A percentile compares a stretch with the other conserved stretches of the same genome.
phyloP scores from a whole-genome alignment of 2,329 filamentous ascomycete genomes.

The Coniochaeta sp. region DNA sequence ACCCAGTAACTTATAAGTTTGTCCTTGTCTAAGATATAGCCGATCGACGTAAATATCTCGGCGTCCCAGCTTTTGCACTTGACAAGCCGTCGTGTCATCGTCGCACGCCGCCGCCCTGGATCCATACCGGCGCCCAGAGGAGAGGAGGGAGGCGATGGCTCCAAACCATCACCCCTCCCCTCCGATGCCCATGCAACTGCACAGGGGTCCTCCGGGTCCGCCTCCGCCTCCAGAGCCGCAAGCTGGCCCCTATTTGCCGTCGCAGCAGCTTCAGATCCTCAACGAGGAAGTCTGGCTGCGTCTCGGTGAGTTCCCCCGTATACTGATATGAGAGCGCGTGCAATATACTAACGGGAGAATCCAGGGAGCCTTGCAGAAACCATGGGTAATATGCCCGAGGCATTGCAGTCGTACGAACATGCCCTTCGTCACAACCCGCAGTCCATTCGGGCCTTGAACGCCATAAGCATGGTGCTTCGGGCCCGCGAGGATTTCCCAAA shows the following conservation, averaged over 20 bases:
- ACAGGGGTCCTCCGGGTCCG: slow-evolving; percentile 54
- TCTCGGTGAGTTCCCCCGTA: slow-evolving; percentile 59
- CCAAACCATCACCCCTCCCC: slow-evolving; percentile 74
- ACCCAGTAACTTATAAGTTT: background rate
- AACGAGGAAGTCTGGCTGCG: slow-evolving; percentile 91
- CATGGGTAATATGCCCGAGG: slow-evolving; percentile 81
- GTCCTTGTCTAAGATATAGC: background rate
- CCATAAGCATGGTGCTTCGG: slow-evolving; percentile 84
- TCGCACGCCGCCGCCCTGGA: background rate
- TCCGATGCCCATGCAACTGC: slow-evolving; percentile 65
- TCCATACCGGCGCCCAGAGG: slow-evolving; percentile 3
- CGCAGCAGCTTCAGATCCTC: slow-evolving; percentile 67
- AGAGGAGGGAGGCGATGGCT: slow-evolving; percentile 2
- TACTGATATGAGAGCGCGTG: slow-evolving; percentile 9
- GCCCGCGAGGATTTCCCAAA: slow-evolving; percentile 91
- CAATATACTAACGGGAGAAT: slow-evolving; percentile 18
- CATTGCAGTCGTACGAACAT: slow-evolving; percentile 83
- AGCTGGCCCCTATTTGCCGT: slow-evolving; percentile 52
- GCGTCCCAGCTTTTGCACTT: background rate
- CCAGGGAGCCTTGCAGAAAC: slow-evolving; percentile 79
- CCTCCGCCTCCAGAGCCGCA: slow-evolving; percentile 51
- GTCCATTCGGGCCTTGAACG: slow-evolving; percentile 87
- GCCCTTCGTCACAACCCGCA: slow-evolving; percentile 81
- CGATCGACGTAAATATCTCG: background rate
- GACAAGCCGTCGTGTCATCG: background rate